Evolutionary conservation across 1,284 basidiomycete species (phyloP), one percentile per base, ranked within the genome.

Genomic region (Boletus semigastroideus): DNA sequence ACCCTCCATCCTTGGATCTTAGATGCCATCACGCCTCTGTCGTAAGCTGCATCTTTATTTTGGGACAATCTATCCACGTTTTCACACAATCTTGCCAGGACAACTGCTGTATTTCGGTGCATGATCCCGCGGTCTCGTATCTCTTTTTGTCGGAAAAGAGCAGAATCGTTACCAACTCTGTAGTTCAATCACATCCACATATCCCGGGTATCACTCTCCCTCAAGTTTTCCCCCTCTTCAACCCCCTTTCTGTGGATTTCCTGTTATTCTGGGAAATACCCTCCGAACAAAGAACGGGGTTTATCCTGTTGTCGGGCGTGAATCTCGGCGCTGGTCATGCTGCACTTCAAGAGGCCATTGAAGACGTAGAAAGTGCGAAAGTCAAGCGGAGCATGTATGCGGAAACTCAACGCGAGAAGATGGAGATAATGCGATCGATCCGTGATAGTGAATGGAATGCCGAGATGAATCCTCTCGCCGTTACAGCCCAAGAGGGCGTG

Each of bases 321-420:
- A 76, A 73, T 7, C 74, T 91, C 6, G 88, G 90, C 6, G 87
- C 89, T 10, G 68, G 75, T 2, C 86, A 89, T 65, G 87, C 83
- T 16, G 72, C 75, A 13, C 72, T 93, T 51, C 73, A 78, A 31
- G 74, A 76, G 42, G 73, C 83, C 38, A 75, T 88, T 10, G 75
- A 82, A 37, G 75, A 77, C 14, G 78, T 80, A 5, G 79, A 84
- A 60, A 75, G 70, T 40, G 77, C 77, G n/a, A 90, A 90, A 65
- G 76, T 77, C 19, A 87, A 82, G 63, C 80, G 86, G 54, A 92
- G 84, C 54, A 90, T 96, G 81, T 97, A 93, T 66, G 90, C 90
- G 17, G 92, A 96, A 74, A 94, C 92, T 5, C 82, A 82, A 51
- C 76, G 86, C 46, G 83, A 93, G 67, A 83, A 84, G 61, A 70